These are phyloP conservation scores for Calonectria hawksworthii DNA, from an alignment of 2,329 filamentous ascomycete species.

Conservation along the genomic window DNA sequence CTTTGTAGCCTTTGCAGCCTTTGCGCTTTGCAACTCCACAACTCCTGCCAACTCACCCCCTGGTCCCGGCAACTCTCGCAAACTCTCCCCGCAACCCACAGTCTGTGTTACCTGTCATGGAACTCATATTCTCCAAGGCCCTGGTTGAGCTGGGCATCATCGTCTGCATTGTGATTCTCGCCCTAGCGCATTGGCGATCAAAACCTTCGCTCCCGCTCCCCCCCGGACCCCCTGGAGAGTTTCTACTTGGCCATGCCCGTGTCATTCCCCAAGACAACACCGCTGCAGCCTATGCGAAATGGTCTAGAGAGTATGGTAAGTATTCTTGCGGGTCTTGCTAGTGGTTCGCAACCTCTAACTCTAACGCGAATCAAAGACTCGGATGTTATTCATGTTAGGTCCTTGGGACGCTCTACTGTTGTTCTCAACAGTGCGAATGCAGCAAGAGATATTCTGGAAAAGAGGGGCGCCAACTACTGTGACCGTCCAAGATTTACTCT, in stretches of 20 bases:
- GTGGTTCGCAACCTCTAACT: conserved; percentile 1
- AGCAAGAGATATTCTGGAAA: conserved; percentile 59
- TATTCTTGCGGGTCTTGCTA: background rate
- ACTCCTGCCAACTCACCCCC: background rate
- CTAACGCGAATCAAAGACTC: conserved; percentile 38
- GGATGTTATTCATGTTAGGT: conserved; percentile 49
- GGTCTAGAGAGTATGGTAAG: conserved; percentile 47
- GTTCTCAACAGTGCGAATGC: conserved; percentile 46
- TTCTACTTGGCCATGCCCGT: conserved; percentile 45
- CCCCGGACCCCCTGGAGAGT: conserved; percentile 47
- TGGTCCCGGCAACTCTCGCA: conserved; percentile 1
- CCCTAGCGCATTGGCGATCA: conserved; percentile 18
- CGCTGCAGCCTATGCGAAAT: conserved; percentile 43
- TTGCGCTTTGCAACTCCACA: background rate
- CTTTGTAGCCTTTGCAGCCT: background rate
- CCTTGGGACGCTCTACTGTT: conserved; percentile 49
- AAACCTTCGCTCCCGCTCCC: conserved; percentile 37
- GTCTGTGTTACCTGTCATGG: conserved; percentile 21
- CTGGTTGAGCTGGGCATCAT: conserved; percentile 26
- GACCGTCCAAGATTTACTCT: conserved; percentile 60
- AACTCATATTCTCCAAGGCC: conserved; percentile 21
- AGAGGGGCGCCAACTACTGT: conserved; percentile 58
- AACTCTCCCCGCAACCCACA: background rate
- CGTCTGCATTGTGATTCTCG: conserved; percentile 20
- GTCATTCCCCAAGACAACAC: conserved; percentile 47